Conservation (phyloP, 2,329 filamentous ascomycete species). For the Aspergillus flavus region DNA sequence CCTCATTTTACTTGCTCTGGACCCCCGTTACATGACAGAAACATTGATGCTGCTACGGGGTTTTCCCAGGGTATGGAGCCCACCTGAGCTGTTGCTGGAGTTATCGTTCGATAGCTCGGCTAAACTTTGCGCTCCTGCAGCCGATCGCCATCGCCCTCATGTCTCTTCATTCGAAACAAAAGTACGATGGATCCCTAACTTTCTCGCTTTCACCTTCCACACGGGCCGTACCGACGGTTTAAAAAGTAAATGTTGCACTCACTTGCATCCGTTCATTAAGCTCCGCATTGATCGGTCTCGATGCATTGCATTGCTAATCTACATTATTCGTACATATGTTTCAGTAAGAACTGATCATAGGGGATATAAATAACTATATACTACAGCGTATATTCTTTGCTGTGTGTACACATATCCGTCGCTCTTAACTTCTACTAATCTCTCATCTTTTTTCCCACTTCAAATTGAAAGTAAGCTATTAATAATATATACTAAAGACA, state of each 20-base stretch:
- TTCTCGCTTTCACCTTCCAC: constrained; percentile 8
- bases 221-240: constrained; percentile 20
- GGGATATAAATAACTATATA: background rate
- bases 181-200: constrained; percentile 7
- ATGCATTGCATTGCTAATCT: constrained; percentile 1
- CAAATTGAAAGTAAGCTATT: background rate
- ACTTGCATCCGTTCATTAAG: constrained; percentile 11
- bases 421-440: no score
- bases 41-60: no score
- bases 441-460: background rate
- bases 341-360: background rate
- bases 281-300: constrained; percentile 6
- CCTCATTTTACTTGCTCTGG: background rate
- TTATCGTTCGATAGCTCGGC: background rate
- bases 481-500: background rate
- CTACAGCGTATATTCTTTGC: background rate
- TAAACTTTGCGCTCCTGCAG: constrained; percentile 1
- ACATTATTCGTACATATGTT: background rate
- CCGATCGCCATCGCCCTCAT: background rate
- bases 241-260: background rate
- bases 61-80: background rate
- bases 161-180: constrained; percentile 2
- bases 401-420: no score
- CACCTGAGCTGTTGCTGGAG: background rate
- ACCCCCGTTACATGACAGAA: background rate